Evolutionary conservation across 768 basidiomycete genomes (phyloP), one percentile per base, ranked within the genome.

Genomic region (Mycena polygramma): DNA sequence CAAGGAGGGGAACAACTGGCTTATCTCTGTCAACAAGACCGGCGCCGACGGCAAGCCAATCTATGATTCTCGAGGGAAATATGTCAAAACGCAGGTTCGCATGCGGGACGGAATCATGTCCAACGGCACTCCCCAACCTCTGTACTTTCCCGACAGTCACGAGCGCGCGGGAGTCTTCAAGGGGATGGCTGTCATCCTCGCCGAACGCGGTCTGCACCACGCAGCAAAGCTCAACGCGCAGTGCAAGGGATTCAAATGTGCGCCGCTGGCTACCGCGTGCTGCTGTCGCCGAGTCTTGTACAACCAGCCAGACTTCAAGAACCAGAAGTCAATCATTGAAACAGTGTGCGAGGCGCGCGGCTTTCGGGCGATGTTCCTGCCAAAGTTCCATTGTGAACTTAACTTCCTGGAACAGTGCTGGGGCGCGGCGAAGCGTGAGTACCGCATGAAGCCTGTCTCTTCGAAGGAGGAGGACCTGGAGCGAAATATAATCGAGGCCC

Each of bases 81-180:
- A 52, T 14, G 22, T 65, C 13, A 81, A 79, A 43, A 71, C 5
- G 66, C 77, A 53, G 52, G 52, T 53, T 5, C 52, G 14, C 15
- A 53, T 53, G 52, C 26, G 52, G 11, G 52, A 53, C 68, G 59
- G 36, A 26, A 26, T 20, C 6, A 72, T 79, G 63, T 15, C 39
- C 2, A 64, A 81, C 73, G 79, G 81, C 9, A 53, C 52, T 0
- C 67, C 69, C 0, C 81, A 83, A 57, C n/a, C 57, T 2, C 65
- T 83, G n/a, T 83, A 83, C 68, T 83, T 73, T 64, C 78, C 79
- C 2, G 68, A 62, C 0, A 76, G 60, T 4, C 78, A 81, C 52
- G 65, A 65, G 14, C 46, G 71, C 77, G 60, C 77, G 53, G 48
- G 82, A 72, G 8, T 75, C 66, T 73, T 74, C 57, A 58, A 73